A percentile compares a stretch with the other conserved stretches of the same genome.
phyloP scores from a whole-genome alignment of 2,329 filamentous ascomycete species.

The Periglandula ipomoeae region DNA sequence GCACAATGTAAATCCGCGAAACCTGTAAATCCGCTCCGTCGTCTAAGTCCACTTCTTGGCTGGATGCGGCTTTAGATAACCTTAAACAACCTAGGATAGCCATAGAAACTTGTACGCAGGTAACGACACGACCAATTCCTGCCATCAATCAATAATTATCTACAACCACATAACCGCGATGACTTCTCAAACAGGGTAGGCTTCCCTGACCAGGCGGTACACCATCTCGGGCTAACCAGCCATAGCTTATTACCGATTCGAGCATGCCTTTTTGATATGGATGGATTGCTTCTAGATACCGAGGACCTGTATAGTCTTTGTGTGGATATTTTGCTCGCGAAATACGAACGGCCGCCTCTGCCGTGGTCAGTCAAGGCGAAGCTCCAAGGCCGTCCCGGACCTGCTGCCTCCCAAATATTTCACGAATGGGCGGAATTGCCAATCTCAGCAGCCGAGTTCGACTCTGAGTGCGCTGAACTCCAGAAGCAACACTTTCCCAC shows the following conservation, averaged over 20 bases:
- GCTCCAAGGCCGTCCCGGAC: neutral
- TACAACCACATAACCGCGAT: too few relatives aligned
- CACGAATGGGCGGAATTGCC: slow-evolving; percentile 2
- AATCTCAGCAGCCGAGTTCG: neutral
- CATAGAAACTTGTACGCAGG: too few relatives aligned
- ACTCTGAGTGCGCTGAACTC: neutral
- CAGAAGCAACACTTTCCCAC: neutral
- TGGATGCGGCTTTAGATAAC: too few relatives aligned
- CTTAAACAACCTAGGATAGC: too few relatives aligned
- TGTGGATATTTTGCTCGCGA: neutral
- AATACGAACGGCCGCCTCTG: neutral
- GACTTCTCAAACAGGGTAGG: too few relatives aligned
- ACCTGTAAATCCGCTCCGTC: too few relatives aligned
- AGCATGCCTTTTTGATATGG: slow-evolving; percentile 1
- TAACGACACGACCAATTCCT: too few relatives aligned
- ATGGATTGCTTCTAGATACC: neutral
- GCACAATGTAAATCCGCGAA: too few relatives aligned
- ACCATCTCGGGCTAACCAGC: too few relatives aligned
- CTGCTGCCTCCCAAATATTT: neutral
- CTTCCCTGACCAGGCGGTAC: too few relatives aligned
- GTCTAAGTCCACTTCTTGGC: too few relatives aligned
- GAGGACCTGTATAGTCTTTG: slow-evolving; percentile 1
- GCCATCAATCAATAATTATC: too few relatives aligned
- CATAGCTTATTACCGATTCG: slow-evolving; percentile 1
- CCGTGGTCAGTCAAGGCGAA: neutral